These are phyloP conservation scores for Pilobolus umbonatus DNA, from an alignment of 192 early-diverging fungal genomes.

Conservation along the genomic window DNA sequence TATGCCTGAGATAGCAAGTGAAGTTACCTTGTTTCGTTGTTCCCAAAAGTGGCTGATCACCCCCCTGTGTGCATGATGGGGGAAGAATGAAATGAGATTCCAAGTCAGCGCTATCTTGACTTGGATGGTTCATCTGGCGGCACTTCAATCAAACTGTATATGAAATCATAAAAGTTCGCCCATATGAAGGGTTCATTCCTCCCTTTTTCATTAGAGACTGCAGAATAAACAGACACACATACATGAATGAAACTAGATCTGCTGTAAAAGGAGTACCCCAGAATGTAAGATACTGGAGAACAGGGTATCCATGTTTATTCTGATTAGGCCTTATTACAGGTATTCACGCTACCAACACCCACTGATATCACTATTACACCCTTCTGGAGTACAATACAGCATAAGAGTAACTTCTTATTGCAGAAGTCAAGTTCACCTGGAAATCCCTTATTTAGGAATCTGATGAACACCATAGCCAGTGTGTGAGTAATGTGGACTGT, in stretches of 20 bases:
- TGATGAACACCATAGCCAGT: conserved; percentile 91
- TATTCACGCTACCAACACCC: conserved; percentile 50
- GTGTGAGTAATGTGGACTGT: conserved; percentile 52
- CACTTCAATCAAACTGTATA: too few species aligned
- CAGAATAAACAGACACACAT: background rate
- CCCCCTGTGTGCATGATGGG: too few species aligned
- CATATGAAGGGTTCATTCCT: too few species aligned
- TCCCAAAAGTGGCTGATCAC: too few species aligned
- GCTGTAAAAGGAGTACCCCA: background rate
- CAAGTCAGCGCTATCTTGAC: too few species aligned
- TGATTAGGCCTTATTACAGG: conserved; percentile 17
- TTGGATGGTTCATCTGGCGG: too few species aligned
- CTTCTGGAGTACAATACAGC: conserved; percentile 64
- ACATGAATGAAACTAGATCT: background rate
- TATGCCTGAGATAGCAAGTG: too few species aligned
- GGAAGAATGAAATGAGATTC: too few species aligned
- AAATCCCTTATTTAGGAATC: conserved; percentile 55
- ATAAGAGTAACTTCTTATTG: conserved; percentile 60
- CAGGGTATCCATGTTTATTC: background rate
- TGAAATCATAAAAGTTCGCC: too few species aligned
- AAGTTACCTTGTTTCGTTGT: too few species aligned
- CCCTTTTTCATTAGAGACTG: too few species aligned
- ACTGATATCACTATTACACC: conserved; percentile 51
- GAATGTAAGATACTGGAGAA: conserved; percentile 8
- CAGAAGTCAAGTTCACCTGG: conserved; percentile 62